Conservation (phyloP, 495 filamentous ascomycete species). For the Chaetomium cochliodes region DNA sequence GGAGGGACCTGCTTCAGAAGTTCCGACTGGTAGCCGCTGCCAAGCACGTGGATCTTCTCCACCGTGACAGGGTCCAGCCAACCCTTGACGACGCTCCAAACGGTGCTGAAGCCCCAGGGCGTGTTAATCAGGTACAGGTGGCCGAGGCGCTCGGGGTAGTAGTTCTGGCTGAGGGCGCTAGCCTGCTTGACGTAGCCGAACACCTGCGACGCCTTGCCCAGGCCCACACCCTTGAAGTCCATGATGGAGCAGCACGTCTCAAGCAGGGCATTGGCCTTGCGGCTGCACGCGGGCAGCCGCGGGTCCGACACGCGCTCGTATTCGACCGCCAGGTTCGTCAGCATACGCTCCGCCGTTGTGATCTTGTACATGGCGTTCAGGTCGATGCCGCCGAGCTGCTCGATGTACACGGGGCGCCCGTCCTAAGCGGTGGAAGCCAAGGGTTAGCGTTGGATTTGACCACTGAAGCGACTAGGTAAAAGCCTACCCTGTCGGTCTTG, state of each 20-base stretch:
- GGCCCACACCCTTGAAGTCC: constrained; percentile 90
- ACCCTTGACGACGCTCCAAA: constrained; percentile 80
- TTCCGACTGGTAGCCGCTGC: constrained; percentile 75
- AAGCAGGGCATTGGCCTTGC: constrained; percentile 82
- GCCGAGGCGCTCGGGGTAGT: constrained; percentile 91
- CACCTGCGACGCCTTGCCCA: constrained; percentile 75
- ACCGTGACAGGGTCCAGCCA: constrained; percentile 97
- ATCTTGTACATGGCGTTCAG: constrained; percentile 82
- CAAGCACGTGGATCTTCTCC: constrained; percentile 90
- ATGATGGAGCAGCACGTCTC: constrained; percentile 98
- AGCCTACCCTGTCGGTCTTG: constrained; percentile 89
- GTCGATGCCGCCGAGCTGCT: constrained; percentile 92
- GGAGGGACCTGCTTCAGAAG: constrained; percentile 78
- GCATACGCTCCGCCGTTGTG: constrained; percentile 88
- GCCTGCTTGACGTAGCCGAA: constrained; percentile 68
- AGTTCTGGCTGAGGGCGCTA: constrained; percentile 78
- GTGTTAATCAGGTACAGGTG: constrained; percentile 96
- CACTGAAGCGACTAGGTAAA: background rate
- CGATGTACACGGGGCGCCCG: constrained; percentile 94
- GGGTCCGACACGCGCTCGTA: constrained; percentile 96
- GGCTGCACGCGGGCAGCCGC: constrained; percentile 89
- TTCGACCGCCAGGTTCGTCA: constrained; percentile 91
- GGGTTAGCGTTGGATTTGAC: background rate
- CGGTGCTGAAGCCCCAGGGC: constrained; percentile 84
- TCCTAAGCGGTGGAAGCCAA: constrained; percentile 56